phyloP scores from a whole-genome alignment of 2,329 filamentous ascomycete species.

The Zarea fungicola region DNA sequence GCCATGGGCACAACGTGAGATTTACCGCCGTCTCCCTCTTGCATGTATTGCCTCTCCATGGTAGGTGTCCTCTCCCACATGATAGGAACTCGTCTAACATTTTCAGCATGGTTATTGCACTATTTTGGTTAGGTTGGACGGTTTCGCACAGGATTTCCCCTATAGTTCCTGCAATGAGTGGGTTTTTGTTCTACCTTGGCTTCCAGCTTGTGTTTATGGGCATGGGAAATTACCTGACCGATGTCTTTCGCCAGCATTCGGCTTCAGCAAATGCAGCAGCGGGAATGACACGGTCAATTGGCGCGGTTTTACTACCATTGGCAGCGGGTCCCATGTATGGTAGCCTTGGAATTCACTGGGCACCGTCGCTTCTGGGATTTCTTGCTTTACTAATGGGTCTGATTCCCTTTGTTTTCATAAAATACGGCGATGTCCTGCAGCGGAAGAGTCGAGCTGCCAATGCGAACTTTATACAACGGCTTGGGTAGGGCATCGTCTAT shows the following conservation, averaged over 20 bases:
- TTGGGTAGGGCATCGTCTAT: no score
- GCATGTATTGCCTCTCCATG: conserved; percentile 58
- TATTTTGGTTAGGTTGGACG: conserved; percentile 59
- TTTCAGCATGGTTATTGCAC: conserved; percentile 47
- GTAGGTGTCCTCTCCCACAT: conserved; percentile 45
- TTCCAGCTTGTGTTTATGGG: conserved; percentile 31
- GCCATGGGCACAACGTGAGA: conserved; percentile 27
- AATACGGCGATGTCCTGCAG: neutral
- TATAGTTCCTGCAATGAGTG: conserved; percentile 33
- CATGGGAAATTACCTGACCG: conserved; percentile 31
- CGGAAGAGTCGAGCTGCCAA: conserved; percentile 1
- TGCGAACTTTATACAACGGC: neutral
- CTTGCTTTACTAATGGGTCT: conserved; percentile 17
- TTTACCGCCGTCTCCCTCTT: conserved; percentile 33
- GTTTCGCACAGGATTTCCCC: conserved; percentile 32
- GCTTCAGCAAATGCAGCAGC: conserved; percentile 31
- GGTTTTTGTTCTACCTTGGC: conserved; percentile 38
- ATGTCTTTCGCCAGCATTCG: conserved; percentile 28
- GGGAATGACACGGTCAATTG: conserved; percentile 28
- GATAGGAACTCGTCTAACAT: conserved; percentile 26
- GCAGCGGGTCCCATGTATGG: conserved; percentile 28
- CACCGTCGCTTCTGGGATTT: conserved; percentile 29
- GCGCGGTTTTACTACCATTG: conserved; percentile 28
- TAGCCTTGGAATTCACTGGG: conserved; percentile 29
- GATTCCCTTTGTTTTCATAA: conserved; percentile 11